Base-by-base conservation (phyloP, 345 rosid genomes). In the Xanthoceras sorbifolium region DNA sequence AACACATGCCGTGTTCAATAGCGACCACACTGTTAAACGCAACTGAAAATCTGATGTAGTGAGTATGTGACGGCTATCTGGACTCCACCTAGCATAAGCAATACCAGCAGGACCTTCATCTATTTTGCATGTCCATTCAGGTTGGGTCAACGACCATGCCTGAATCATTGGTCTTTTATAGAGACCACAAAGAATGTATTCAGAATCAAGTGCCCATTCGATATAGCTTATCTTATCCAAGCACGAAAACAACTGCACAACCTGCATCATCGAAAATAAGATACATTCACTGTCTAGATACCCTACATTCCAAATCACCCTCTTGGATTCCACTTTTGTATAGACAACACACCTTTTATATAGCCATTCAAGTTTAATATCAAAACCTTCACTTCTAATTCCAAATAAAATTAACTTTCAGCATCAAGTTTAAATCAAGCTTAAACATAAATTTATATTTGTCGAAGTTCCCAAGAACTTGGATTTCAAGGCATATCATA, bases 21-120 rank as follows among this genome's bases (percentile, higher is more conserved):
- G 83, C 0, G 98, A 93, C 98, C 99, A 92, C 67, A 93, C 99
- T 0, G 98, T 96, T 76, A 96, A 79, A 29, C 97, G 84, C 76
- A 93, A 82, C 79, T 93, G 99, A 84, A 93, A 96, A 66, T 92
- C 99, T 0, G 99, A 93, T 2, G 97, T 90, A 0, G 99, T 92
- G 64, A 93, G 93, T 76, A 96, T 92, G 82, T 96, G 98, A 44
- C 98, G 97, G 76, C 99, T 92, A 62, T 93, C 99, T 0, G 99
- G 98, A 72, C 99, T 96, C 98, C 99, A 93, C 84, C 99, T 86
- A 48, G 98, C 97, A 85, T 93, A 96, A 26, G 97, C 91, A 74
- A 93, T 90, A 74, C 98, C 97, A 28, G 99, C 97, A 28, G 91
- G 95, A 75, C 98, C 99, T 87, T 96, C 98, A 72, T 96, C 99